Base-by-base conservation (phyloP, 331 rosid species). In the Cydonia oblonga region DNA sequence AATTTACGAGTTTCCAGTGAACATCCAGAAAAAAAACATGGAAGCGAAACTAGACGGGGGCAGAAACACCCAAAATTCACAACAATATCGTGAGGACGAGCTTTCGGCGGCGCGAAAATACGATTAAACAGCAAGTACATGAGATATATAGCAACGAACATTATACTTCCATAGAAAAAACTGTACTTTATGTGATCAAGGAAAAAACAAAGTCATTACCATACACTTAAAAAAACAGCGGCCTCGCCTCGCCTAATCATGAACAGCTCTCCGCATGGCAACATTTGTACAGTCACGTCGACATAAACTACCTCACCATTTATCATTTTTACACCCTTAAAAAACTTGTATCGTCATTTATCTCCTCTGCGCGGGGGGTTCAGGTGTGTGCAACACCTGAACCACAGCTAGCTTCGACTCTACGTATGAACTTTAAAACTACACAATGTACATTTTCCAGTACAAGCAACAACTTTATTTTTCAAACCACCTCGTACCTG, bases 201-300 rank as follows among this genome's bases (percentile, higher is more conserved):
- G 14, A 0, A 30, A 59, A 67, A 62, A 63, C 74, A 59, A 35
- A 77, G 92, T 84, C 78, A 75, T 76, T 64, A 78, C 52, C 86
- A 92, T 87, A 86, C 87, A 86, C 74, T 70, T 71, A 73, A 9
- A 77, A 79, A 81, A 87, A 80, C 73, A 38, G 83, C 80, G 86
- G 42, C 13, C 42, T 38, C 42, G 84, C 82, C 89, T 88, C 85
- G 28, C 61, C 61, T 56, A 86, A 82, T 80, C 91, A 90, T 79
- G 68, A 86, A 88, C 92, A 85, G 86, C 89, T 87, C 92, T 90
- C 85, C 85, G 83, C 87, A 84, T 69, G 84, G 85, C 89, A 90
- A 87, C 86, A 85, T 85, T 92, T 93, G 96, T 93, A 93, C 97
- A 93, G 97, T 92, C 92, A 54, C 85, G 90, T 82, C 19, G 11